A percentile compares a stretch with the other conserved stretches of the same genome.
phyloP scores from a whole-genome alignment of 2,329 filamentous ascomycete genomes.

The Colletotrichum kahawae region DNA sequence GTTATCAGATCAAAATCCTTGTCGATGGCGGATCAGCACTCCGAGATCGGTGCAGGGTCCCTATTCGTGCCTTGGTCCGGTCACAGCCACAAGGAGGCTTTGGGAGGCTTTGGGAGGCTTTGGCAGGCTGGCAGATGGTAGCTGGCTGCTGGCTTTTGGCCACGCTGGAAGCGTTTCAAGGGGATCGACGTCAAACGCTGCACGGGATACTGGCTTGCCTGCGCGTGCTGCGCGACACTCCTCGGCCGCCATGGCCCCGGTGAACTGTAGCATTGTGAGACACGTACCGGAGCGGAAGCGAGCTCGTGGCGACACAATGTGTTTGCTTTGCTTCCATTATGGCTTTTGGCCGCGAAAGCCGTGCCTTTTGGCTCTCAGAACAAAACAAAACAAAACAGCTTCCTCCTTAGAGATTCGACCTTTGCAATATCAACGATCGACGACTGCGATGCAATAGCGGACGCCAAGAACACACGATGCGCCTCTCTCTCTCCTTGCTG shows the following conservation, averaged over 20 bases:
- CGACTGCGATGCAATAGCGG: background rate
- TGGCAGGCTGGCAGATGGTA: background rate
- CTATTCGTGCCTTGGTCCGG: background rate
- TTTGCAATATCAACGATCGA: background rate
- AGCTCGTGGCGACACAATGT: background rate
- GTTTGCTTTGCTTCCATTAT: background rate
- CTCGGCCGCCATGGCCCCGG: background rate
- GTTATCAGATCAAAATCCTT: conserved; percentile 22
- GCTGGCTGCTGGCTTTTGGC: background rate
- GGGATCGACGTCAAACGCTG: conserved; percentile 20
- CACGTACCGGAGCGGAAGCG: conserved; percentile 1
- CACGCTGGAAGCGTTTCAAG: conserved; percentile 16
- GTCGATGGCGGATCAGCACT: conserved; percentile 5
- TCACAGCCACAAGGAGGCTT: conserved; percentile 9
- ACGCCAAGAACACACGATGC: background rate
- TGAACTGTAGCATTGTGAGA: conserved; percentile 11
- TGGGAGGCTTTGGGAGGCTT: background rate
- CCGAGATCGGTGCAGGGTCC: conserved; percentile 15
- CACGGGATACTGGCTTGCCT: conserved; percentile 5
- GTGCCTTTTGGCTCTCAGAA: background rate
- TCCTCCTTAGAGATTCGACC: background rate
- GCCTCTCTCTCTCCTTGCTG: background rate
- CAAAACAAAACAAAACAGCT: background rate
- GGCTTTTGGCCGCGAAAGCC: background rate
- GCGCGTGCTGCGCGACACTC: background rate